Conservation (phyloP, 2,329 filamentous ascomycete genomes). For the Ophiostoma tasmaniense region DNA sequence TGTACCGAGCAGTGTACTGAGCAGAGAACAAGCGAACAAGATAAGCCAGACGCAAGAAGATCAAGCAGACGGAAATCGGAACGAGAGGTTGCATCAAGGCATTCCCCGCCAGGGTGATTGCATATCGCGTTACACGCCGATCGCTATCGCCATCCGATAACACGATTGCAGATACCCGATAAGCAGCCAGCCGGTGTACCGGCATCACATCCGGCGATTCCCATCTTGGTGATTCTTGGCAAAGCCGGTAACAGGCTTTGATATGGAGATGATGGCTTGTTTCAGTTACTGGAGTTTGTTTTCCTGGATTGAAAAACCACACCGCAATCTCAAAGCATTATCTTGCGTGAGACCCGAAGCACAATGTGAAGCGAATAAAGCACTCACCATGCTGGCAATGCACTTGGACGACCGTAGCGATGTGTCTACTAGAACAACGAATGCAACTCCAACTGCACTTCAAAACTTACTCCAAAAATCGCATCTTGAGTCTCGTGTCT, state of each 20-base stretch:
- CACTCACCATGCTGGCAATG: neutral
- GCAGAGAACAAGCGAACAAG: neutral
- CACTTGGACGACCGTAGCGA: neutral
- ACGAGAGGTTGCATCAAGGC: neutral
- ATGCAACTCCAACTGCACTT: neutral
- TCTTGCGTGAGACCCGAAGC: neutral
- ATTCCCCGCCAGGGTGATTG: neutral
- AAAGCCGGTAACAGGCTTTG: neutral
- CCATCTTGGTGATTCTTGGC: neutral
- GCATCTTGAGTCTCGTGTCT: neutral
- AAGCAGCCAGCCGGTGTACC: neutral
- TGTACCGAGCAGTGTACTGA: neutral
- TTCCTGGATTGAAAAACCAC: neutral
- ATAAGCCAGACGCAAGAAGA: neutral
- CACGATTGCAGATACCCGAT: neutral
- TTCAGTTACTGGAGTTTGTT: neutral
- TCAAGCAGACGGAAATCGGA: neutral
- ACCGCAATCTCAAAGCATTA: neutral
- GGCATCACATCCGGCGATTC: neutral
- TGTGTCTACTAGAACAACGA: neutral
- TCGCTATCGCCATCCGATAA: constrained; percentile 1
- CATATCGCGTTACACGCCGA: constrained; percentile 1
- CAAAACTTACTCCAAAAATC: neutral
- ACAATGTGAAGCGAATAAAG: neutral
- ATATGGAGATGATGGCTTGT: neutral